Conservation (phyloP, 108 stramenopile genomes). For the Pseudonitzschia pungens region DNA sequence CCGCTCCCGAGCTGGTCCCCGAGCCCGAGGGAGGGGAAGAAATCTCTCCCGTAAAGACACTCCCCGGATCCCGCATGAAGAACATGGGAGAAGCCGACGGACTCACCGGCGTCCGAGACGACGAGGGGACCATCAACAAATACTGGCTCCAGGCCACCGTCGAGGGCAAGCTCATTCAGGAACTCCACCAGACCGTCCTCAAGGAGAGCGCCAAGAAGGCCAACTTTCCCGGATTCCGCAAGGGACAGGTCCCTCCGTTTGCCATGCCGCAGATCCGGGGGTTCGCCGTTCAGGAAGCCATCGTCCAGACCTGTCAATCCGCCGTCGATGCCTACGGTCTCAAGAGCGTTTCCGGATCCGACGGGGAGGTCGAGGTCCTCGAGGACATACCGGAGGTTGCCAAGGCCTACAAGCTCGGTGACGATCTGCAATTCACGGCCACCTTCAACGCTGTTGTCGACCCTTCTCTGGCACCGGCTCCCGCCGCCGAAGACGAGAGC, state of each 20-base stretch:
- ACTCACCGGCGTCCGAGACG: slow-evolving; percentile 19
- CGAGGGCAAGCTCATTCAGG: slow-evolving; percentile 59
- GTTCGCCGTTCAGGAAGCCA: slow-evolving; percentile 79
- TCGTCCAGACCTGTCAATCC: slow-evolving; percentile 73
- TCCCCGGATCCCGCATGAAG: slow-evolving; percentile 67
- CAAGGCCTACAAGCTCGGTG: slow-evolving; percentile 75
- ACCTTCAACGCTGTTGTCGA: slow-evolving; percentile 65
- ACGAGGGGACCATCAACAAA: slow-evolving; percentile 51
- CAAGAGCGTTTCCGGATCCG: slow-evolving; percentile 52
- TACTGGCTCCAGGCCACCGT: slow-evolving; percentile 73
- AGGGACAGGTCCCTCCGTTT: slow-evolving; percentile 70
- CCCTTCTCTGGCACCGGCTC: slow-evolving; percentile 32
- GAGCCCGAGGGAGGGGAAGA: slow-evolving; percentile 86
- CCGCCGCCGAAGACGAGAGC: not conserved
- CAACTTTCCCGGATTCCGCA: slow-evolving; percentile 85
- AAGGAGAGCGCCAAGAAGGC: slow-evolving; percentile 83
- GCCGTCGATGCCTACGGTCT: slow-evolving; percentile 81
- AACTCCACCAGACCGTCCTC: slow-evolving; percentile 56
- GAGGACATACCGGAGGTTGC: slow-evolving; percentile 76
- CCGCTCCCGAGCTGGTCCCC: slow-evolving; percentile 46
- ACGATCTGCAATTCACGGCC: slow-evolving; percentile 71
- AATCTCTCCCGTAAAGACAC: slow-evolving; percentile 49
- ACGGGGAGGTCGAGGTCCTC: slow-evolving; percentile 57
- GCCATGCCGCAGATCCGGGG: slow-evolving; percentile 80
- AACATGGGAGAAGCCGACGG: slow-evolving; percentile 56